A percentile compares a stretch with the other conserved stretches of the same genome.
Conservation (phyloP, 2,329 filamentous ascomycete species). For the Neospermospora avenae region DNA sequence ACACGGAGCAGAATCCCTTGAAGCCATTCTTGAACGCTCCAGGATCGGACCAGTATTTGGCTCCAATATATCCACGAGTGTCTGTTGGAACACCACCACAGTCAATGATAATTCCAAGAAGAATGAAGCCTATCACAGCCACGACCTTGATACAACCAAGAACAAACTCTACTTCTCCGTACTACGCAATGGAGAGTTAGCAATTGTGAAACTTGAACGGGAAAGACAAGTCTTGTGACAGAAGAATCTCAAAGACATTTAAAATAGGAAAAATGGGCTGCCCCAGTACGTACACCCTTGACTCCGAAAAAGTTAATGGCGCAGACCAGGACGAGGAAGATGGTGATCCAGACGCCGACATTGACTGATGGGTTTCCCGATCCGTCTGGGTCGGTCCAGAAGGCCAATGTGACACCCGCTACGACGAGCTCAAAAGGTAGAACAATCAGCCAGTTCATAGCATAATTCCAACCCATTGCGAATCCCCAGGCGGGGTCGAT, state of each 20-base stretch:
- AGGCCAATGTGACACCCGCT: constrained; percentile 77
- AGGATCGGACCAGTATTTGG: constrained; percentile 72
- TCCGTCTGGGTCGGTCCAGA: constrained; percentile 59
- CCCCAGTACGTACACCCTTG: too few species aligned
- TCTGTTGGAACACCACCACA: constrained; percentile 30
- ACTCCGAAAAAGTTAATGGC: constrained; percentile 85
- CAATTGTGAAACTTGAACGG: too few species aligned
- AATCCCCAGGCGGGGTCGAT: constrained; percentile 95
- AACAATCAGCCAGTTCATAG: constrained; percentile 81
- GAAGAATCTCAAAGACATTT: too few species aligned
- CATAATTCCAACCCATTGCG: constrained; percentile 93
- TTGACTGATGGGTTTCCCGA: constrained; percentile 42
- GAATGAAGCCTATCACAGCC: constrained; percentile 86
- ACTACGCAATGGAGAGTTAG: too few species aligned
- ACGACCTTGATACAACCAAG: constrained; percentile 84
- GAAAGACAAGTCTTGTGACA: too few species aligned
- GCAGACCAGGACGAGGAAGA: constrained; percentile 78
- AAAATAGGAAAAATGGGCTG: too few species aligned
- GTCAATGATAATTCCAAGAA: constrained; percentile 38
- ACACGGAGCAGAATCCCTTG: constrained; percentile 76
- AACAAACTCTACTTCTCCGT: constrained; percentile 88
- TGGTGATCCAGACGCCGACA: constrained; percentile 73
- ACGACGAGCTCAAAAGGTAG: constrained; percentile 84
- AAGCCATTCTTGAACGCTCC: constrained; percentile 81
- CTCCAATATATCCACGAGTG: constrained; percentile 57